A percentile compares a stretch with the other conserved stretches of the same genome.
Evolutionary conservation across 129 eudicot species (phyloP).

Genomic region (Apium graveolens): DNA sequence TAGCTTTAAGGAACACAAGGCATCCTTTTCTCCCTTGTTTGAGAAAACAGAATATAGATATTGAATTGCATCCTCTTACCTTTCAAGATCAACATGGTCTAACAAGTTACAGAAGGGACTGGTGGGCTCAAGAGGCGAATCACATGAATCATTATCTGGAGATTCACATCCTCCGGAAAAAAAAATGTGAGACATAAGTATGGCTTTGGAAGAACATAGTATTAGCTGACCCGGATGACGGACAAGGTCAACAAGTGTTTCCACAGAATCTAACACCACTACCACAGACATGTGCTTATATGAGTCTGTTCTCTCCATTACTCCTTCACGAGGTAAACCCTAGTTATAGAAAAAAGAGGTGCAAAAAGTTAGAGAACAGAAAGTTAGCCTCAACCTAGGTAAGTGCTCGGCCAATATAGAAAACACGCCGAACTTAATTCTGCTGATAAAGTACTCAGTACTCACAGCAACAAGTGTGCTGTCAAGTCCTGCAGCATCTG

Average conservation of each 20-base stretch:
- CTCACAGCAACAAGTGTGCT: conserved; percentile 67
- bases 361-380: neutral
- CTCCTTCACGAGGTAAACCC: conserved; percentile 73
- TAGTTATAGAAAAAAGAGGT: conserved; percentile 13
- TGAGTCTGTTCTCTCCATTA: conserved; percentile 46
- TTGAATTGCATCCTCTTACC: conserved; percentile 31
- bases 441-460: conserved; percentile 16
- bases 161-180: conserved; percentile 94
- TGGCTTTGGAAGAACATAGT: conserved; percentile 76
- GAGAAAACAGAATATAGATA: neutral
- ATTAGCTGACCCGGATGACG: conserved; percentile 92
- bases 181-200: conserved; percentile 78
- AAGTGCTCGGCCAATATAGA: neutral
- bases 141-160: conserved; percentile 97
- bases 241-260: conserved; percentile 79
- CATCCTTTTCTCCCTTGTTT: neutral
- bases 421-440: neutral
- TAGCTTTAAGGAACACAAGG: conserved; percentile 1
- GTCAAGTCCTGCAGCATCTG: conserved; percentile 61
- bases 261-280: conserved; percentile 72
- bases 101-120: conserved; percentile 82
- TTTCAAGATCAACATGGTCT: conserved; percentile 69
- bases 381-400: neutral
- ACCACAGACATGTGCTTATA: conserved; percentile 57
- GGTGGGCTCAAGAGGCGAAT: conserved; percentile 88